Base-by-base conservation (phyloP, 306 rosid species). In the Trichosanthes cucumerina region DNA sequence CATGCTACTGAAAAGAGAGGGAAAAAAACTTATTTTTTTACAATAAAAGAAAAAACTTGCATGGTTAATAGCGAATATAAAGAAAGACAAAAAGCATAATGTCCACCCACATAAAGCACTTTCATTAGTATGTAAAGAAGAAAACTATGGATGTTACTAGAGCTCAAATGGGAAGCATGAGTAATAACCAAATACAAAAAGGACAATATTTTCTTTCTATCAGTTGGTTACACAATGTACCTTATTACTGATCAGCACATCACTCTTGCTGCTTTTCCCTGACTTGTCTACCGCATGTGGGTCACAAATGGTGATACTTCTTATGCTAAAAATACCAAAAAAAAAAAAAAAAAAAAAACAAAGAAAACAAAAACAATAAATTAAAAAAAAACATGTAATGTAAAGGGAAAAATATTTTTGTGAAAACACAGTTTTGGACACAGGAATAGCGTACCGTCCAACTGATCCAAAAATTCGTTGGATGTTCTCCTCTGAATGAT, bases 401-500 rank as follows among this genome's bases (percentile, higher is more conserved):
- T 33, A 64, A 53, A 83, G 34, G 83, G 52, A 28, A 23, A 66
- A 8, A 3, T 65, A 56, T 34, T 36, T 34, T 79, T 13, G 33
- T 12, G 6, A 63, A 49, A 76, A 50, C 49, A 71, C 72, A n/a
- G 70, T 62, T 38, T 14, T 34, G 54, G 39, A 74, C 11, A 64
- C 68, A 75, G 39, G 33, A 70, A 68, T 23, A 80, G 36, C 90
- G 60, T 89, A 93, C 99, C 88, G 89, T 90, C 99, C 99, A 72
- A 90, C 98, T 87, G 81, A 90, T 78, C 85, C 87, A 87, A 92
- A 93, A 79, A 93, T 91, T 79, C 80, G 83, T 74, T 34, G 83
- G 74, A 96, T 84, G 84, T 93, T 96, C 83, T 87, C 93, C 89
- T 77, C 83, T 60, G 98, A 90, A 90, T 89, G 93, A 80, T 96